Conservation (phyloP, 2,329 filamentous ascomycete species). For the Plectosphaerella plurivora region DNA sequence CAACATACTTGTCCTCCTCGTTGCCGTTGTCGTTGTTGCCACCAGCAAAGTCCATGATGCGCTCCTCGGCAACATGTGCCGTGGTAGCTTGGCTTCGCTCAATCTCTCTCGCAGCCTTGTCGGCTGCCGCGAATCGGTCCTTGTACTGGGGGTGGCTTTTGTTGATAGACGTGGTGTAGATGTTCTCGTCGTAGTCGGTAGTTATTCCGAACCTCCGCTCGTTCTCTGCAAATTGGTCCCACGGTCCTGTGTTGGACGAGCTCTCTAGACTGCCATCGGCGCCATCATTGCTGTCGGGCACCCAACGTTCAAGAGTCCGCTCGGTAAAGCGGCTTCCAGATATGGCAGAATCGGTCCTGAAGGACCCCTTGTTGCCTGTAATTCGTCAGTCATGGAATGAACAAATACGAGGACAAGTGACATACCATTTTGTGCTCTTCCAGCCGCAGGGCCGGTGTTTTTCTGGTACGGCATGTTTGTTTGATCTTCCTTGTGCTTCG, state of each 20-base stretch:
- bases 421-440: background rate
- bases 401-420: background rate
- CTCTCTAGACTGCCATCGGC: slow-evolving; percentile 69
- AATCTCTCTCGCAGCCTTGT: slow-evolving; percentile 84
- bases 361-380: slow-evolving; percentile 61
- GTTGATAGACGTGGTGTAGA: slow-evolving; percentile 91
- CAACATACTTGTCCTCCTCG: slow-evolving; percentile 83
- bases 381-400: slow-evolving; percentile 5
- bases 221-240: slow-evolving; percentile 95
- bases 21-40: slow-evolving; percentile 64
- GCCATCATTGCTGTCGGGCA: slow-evolving; percentile 59
- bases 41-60: slow-evolving; percentile 64
- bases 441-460: background rate
- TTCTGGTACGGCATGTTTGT: background rate
- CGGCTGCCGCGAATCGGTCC: slow-evolving; percentile 72
- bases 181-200: slow-evolving; percentile 88
- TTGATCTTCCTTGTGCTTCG: no score
- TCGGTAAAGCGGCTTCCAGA: slow-evolving; percentile 70
- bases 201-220: slow-evolving; percentile 81
- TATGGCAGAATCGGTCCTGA: slow-evolving; percentile 86
- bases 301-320: slow-evolving; percentile 77
- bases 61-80: slow-evolving; percentile 84
- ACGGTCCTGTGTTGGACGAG: slow-evolving; percentile 44
- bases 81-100: slow-evolving; percentile 71
- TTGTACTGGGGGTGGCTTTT: slow-evolving; percentile 78